These are phyloP conservation scores for Cytidiella melzeri DNA, from an alignment of 768 basidiomycete genomes.

Conservation along the genomic window DNA sequence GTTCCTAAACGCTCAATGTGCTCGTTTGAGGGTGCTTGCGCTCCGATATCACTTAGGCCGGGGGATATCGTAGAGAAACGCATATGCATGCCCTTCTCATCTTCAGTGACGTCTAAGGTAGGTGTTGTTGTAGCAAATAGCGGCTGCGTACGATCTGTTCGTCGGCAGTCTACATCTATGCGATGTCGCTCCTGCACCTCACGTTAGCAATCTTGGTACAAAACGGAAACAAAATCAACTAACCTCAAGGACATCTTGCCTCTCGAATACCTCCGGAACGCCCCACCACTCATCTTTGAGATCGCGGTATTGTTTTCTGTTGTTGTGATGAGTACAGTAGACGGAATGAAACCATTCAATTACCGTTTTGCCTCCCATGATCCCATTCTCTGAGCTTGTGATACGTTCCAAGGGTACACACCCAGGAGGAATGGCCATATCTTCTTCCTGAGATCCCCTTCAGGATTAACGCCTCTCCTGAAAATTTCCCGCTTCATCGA, in stretches of 20 bases:
- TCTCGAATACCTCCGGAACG: slow-evolving; percentile 74
- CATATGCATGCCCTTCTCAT: slow-evolving; percentile 50
- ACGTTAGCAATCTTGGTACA: slow-evolving; percentile 2
- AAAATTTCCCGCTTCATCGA: slow-evolving; percentile 79
- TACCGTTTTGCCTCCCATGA: slow-evolving; percentile 64
- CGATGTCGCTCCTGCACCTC: slow-evolving; percentile 71
- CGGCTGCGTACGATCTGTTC: slow-evolving; percentile 92
- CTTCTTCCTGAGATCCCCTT: slow-evolving; percentile 54
- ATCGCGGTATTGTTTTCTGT: slow-evolving; percentile 61
- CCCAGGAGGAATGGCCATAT: slow-evolving; percentile 91
- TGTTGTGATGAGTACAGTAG: slow-evolving; percentile 2
- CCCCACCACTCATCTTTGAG: slow-evolving; percentile 82
- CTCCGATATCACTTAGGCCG: slow-evolving; percentile 64
- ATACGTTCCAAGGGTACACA: slow-evolving; percentile 76
- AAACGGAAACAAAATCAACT: slow-evolving; percentile 23
- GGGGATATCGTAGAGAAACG: slow-evolving; percentile 73
- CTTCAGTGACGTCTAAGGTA: slow-evolving; percentile 39
- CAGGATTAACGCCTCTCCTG: slow-evolving; percentile 56
- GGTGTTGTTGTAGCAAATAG: slow-evolving; percentile 54
- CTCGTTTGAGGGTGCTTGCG: slow-evolving; percentile 84
- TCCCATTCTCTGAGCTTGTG: slow-evolving; percentile 49
- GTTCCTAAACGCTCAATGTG: slow-evolving; percentile 86
- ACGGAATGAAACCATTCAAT: slow-evolving; percentile 9
- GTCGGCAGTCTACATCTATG: slow-evolving; percentile 93
- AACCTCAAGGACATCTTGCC: slow-evolving; percentile 78